Evolutionary conservation across 2,329 filamentous ascomycete genomes (phyloP).

Genomic region (Colletotrichum tanaceti): DNA sequence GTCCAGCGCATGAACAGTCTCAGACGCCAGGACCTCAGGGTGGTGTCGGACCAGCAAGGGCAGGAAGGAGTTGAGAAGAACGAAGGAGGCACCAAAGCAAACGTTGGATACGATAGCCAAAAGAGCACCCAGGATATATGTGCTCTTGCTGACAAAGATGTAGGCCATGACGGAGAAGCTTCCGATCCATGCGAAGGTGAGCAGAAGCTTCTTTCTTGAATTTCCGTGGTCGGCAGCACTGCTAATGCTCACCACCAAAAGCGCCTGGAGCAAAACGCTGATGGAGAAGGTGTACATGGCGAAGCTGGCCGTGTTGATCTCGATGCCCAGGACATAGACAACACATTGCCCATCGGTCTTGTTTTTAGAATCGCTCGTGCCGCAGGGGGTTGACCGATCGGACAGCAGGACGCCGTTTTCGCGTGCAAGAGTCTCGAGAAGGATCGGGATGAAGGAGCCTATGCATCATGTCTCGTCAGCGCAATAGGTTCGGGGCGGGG

Average conservation of each 20-base stretch:
- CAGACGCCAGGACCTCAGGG: constrained; percentile 58
- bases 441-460: constrained; percentile 96
- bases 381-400: constrained; percentile 81
- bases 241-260: constrained; percentile 95
- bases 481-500: constrained; percentile 7
- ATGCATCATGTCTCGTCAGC: constrained; percentile 25
- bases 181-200: constrained; percentile 86
- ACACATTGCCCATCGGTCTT: constrained; percentile 76
- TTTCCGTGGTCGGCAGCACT: constrained; percentile 94
- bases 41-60: constrained; percentile 91
- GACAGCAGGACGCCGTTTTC: constrained; percentile 89
- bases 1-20: constrained; percentile 48
- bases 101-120: constrained; percentile 93
- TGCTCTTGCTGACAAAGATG: constrained; percentile 77
- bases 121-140: constrained; percentile 84
- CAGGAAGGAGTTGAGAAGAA: constrained; percentile 93
- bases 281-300: constrained; percentile 98
- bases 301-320: constrained; percentile 96
- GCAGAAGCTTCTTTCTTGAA: constrained; percentile 87
- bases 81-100: constrained; percentile 94
- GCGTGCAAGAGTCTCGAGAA: constrained; percentile 90
- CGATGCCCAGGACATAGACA: constrained; percentile 81
- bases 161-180: constrained; percentile 89
- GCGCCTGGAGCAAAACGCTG: constrained; percentile 87
- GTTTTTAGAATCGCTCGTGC: constrained; percentile 67